Evolutionary conservation across 2,329 filamentous ascomycete genomes (phyloP).

Genomic region (Whalleya microplaca): DNA sequence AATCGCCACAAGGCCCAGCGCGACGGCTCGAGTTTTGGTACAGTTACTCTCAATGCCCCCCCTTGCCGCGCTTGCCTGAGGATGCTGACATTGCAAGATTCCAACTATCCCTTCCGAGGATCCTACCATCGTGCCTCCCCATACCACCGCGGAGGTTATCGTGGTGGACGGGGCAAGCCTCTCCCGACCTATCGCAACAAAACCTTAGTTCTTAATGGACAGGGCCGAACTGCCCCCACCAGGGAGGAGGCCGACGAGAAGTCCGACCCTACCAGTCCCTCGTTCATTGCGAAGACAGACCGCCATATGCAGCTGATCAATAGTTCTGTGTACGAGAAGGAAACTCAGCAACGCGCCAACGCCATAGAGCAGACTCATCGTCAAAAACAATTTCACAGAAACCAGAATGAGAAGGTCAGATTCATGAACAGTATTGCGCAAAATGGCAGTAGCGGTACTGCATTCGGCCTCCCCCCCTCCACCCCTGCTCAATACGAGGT

Average conservation of each 20-base stretch:
- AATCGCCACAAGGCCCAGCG: conserved; percentile 76
- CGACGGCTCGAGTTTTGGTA: conserved; percentile 42
- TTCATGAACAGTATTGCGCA: conserved; percentile 52
- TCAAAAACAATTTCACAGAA: conserved; percentile 57
- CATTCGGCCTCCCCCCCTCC: conserved; percentile 34
- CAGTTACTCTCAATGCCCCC: neutral
- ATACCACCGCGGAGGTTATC: conserved; percentile 33
- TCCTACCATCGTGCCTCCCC: conserved; percentile 33
- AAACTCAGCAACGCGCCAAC: conserved; percentile 67
- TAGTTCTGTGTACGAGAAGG: conserved; percentile 75
- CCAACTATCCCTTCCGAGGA: conserved; percentile 23
- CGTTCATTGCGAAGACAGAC: conserved; percentile 75
- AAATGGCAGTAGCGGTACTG: conserved; percentile 30
- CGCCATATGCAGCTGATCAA: conserved; percentile 85
- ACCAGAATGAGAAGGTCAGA: conserved; percentile 61
- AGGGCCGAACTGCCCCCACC: conserved; percentile 29
- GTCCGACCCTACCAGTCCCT: conserved; percentile 41
- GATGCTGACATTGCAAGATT: conserved; percentile 17
- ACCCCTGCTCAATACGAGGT: conserved; percentile 61
- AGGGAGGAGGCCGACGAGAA: conserved; percentile 33
- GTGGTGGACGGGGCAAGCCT: conserved; percentile 30
- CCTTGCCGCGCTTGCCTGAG: neutral
- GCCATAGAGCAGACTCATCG: conserved; percentile 72
- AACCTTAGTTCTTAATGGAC: conserved; percentile 38
- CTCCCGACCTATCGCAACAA: conserved; percentile 36